Percentiles rank a stretch among this genome's conserved stretches.
Evolutionary conservation across 257 asterid species (phyloP).

Genomic region (Nicotiana undulata): DNA sequence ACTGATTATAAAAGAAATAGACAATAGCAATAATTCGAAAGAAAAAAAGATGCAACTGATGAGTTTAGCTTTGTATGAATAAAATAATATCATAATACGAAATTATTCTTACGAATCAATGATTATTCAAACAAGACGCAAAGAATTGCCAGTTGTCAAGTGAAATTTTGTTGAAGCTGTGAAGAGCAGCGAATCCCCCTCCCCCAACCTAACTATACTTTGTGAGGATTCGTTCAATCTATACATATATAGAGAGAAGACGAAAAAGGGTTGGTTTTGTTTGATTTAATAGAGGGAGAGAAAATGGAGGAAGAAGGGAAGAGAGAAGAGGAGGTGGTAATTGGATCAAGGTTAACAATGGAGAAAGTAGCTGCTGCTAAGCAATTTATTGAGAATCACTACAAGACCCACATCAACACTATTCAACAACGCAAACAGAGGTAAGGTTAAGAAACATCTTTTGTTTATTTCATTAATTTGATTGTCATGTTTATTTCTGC

Average conservation of each 20-base stretch:
- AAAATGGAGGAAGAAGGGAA: conserved; percentile 31
- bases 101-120: no score
- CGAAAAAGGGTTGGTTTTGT: background rate
- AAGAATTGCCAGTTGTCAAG: conserved; percentile 29
- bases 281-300: conserved; percentile 15
- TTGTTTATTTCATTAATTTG: background rate
- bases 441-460: conserved; percentile 44
- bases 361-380: conserved; percentile 99
- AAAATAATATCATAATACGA: no score
- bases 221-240: background rate
- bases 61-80: no score
- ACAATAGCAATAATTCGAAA: background rate
- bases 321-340: conserved; percentile 51
- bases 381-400: conserved; percentile 95
- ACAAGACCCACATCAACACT: conserved; percentile 91
- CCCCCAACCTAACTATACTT: background rate
- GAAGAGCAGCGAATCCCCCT: conserved; percentile 23
- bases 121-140: conserved; percentile 11
- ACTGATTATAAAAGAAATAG: background rate
- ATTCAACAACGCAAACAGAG: conserved; percentile 90
- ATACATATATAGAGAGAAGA: background rate
- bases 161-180: background rate
- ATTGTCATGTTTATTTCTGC: background rate
- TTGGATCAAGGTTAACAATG: conserved; percentile 88
- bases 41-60: no score